Evolutionary conservation across 169 alveolate genomes (phyloP).

Genomic region (Toxoplasma gondii): DNA sequence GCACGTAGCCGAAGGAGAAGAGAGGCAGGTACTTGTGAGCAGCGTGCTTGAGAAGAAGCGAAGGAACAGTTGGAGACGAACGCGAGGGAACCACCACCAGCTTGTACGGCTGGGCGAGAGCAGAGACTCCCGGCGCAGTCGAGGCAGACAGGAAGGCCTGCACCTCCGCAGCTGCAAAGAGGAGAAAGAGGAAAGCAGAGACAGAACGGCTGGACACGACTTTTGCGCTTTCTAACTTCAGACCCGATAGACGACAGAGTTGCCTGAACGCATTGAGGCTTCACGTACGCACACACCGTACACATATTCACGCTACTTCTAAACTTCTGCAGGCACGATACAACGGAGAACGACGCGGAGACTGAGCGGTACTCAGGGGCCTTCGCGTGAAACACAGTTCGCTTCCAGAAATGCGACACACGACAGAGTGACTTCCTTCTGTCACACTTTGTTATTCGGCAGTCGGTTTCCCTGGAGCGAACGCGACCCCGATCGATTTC

Average conservation of each 20-base stretch:
- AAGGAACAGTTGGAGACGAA: constrained; percentile 35
- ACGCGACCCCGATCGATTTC: no score
- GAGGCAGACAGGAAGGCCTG: constrained; percentile 46
- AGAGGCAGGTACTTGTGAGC: constrained; percentile 36
- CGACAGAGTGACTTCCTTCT: no score
- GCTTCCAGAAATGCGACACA: no score
- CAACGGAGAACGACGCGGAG: no score
- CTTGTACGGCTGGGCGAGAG: constrained; percentile 44
- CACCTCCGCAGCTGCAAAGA: constrained; percentile 25
- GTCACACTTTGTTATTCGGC: no score
- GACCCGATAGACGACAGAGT: no score
- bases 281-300: not conserved
- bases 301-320: not conserved
- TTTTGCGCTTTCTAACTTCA: no score
- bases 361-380: no score
- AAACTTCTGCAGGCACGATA: not conserved
- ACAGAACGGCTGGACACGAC: no score
- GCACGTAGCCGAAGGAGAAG: constrained; percentile 18
- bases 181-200: not conserved
- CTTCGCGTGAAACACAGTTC: no score
- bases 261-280: not conserved
- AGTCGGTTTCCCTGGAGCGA: no score
- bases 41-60: constrained; percentile 47
- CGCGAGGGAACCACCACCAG: constrained; percentile 56
- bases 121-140: constrained; percentile 34